These are phyloP conservation scores for Mikania micrantha DNA, from an alignment of 129 eudicot genomes.

Conservation along the genomic window DNA sequence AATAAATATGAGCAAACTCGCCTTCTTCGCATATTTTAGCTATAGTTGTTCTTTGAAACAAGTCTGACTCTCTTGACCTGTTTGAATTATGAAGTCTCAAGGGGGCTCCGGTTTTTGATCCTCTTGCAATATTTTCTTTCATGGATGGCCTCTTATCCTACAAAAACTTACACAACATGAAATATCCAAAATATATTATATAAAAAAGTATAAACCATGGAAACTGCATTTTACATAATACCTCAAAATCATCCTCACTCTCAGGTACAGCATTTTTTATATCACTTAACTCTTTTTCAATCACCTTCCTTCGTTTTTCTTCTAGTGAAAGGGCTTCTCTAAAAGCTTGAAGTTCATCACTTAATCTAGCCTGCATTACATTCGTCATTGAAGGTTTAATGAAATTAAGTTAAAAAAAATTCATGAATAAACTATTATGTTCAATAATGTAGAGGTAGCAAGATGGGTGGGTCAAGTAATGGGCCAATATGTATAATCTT, in stretches of 20 bases:
- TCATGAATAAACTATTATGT: background rate
- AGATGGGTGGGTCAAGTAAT: background rate
- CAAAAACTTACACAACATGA: conserved; percentile 7
- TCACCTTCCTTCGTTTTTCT: conserved; percentile 66
- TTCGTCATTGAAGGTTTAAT: background rate
- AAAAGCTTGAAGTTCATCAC: conserved; percentile 49
- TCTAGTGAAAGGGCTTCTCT: conserved; percentile 51
- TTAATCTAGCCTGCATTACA: conserved; percentile 37
- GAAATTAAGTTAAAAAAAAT: background rate
- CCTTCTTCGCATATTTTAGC: conserved; percentile 97
- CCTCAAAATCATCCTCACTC: conserved; percentile 82
- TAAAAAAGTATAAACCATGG: background rate
- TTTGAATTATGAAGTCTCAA: conserved; percentile 49
- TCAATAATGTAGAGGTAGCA: background rate
- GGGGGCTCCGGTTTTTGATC: conserved; percentile 43
- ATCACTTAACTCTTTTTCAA: conserved; percentile 56
- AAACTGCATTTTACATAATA: conserved; percentile 9
- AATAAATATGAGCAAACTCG: conserved; percentile 26
- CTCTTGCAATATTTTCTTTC: conserved; percentile 48
- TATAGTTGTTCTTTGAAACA: conserved; percentile 70
- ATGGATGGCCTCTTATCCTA: conserved; percentile 75
- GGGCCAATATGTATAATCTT: background rate
- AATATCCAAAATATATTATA: background rate
- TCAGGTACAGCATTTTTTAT: conserved; percentile 62
- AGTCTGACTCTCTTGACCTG: conserved; percentile 45